Evolutionary conservation across 176 grass and related monocot genomes (phyloP).

Genomic region (bread wheat (Triticum aestivum)): IWGSC_CS_RefSeq_v2.1 NC_057814.1:602290773-602291272

Average conservation of each 20-base stretch:
- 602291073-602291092: background rate
- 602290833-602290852: background rate
- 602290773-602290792: conserved; percentile 16
- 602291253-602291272: conserved; percentile 5
- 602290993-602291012: conserved; percentile 53
- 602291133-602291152: conserved; percentile 5
- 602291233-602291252: background rate
- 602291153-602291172: conserved; percentile 24
- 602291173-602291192: conserved; percentile 30
- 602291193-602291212: conserved; percentile 36
- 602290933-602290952: conserved; percentile 50
- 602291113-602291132: background rate
- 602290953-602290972: conserved; percentile 20
- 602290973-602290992: conserved; percentile 14
- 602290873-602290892: conserved; percentile 53
- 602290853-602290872: background rate
- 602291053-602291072: conserved; percentile 33
- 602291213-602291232: conserved; percentile 24
- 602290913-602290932: conserved; percentile 61
- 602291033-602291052: conserved; percentile 27
- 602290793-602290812: background rate
- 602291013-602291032: conserved; percentile 30
- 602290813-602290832: conserved; percentile 5
- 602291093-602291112: background rate
- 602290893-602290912: conserved; percentile 69